These are phyloP conservation scores for Astragalus glycyphyllos DNA, from an alignment of 306 rosid genomes.

Conservation along the genomic window DNA sequence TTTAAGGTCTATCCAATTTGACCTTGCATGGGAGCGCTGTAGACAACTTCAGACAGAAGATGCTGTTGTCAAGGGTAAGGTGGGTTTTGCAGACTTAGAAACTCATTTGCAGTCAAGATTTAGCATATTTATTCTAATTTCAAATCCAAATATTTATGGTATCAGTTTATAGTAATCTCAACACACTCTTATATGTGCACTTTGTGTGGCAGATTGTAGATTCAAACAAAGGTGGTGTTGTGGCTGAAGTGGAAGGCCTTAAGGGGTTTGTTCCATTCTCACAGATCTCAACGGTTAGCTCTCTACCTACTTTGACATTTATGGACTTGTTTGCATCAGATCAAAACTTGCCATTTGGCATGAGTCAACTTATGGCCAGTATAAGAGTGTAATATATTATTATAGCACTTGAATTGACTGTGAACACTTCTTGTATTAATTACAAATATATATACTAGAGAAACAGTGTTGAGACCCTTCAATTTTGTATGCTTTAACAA, in stretches of 20 bases:
- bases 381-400: not conserved
- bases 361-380: slow-evolving; percentile 22
- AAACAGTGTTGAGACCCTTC: not conserved
- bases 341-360: slow-evolving; percentile 28
- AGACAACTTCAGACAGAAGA: slow-evolving; percentile 97
- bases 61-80: slow-evolving; percentile 96
- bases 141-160: not conserved
- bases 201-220: slow-evolving; percentile 68
- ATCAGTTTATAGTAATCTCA: slow-evolving; percentile 17
- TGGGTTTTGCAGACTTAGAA: slow-evolving; percentile 51
- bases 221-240: slow-evolving; percentile 95
- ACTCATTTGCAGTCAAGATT: slow-evolving; percentile 19
- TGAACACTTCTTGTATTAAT: too few relatives aligned
- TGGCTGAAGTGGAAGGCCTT: slow-evolving; percentile 91
- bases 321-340: slow-evolving; percentile 23
- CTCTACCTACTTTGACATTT: slow-evolving; percentile 37
- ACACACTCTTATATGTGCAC: not conserved
- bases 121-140: slow-evolving; percentile 30
- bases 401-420: too few relatives aligned
- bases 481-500: slow-evolving; percentile 1
- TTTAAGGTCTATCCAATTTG: slow-evolving; percentile 75
- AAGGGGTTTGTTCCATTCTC: slow-evolving; percentile 98
- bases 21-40: slow-evolving; percentile 95
- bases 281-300: slow-evolving; percentile 86
- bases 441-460: not conserved